These are phyloP conservation scores for Aspergillus candidus DNA, from an alignment of 2,329 filamentous ascomycete species.

Conservation along the genomic window DNA sequence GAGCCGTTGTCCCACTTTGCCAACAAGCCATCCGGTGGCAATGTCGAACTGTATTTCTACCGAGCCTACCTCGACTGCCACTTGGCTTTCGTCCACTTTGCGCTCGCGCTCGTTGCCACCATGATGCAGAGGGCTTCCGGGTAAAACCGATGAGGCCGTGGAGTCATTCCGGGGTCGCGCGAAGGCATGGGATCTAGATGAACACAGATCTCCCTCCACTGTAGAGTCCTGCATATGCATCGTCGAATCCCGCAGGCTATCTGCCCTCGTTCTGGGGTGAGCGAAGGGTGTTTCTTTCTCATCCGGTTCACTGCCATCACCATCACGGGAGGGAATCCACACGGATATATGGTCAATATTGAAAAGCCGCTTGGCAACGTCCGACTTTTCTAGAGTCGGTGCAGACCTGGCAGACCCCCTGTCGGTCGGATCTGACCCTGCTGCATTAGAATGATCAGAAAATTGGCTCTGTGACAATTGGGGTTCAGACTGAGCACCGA, in stretches of 20 bases:
- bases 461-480: slow-evolving; percentile 9
- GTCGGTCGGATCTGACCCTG: slow-evolving; percentile 10
- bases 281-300: slow-evolving; percentile 6
- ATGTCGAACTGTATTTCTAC: slow-evolving; percentile 34
- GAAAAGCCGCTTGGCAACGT: slow-evolving; percentile 32
- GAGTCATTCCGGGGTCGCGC: slow-evolving; percentile 16
- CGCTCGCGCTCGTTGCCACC: slow-evolving; percentile 1
- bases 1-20: slow-evolving; percentile 32
- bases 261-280: slow-evolving; percentile 10
- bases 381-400: slow-evolving; percentile 17
- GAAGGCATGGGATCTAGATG: slow-evolving; percentile 19
- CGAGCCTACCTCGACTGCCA: slow-evolving; percentile 29
- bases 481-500: slow-evolving; percentile 15
- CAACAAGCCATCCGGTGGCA: slow-evolving; percentile 36
- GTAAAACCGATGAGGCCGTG: slow-evolving; percentile 10
- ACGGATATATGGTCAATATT: slow-evolving; percentile 29
- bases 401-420: slow-evolving; percentile 14
- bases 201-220: slow-evolving; percentile 19
- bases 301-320: slow-evolving; percentile 4
- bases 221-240: slow-evolving; percentile 17
- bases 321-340: slow-evolving; percentile 29
- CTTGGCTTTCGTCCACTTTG: slow-evolving; percentile 7
- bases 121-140: slow-evolving; percentile 6
- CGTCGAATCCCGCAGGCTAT: slow-evolving; percentile 18
- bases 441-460: slow-evolving; percentile 4